Conservation (phyloP, 768 basidiomycete genomes). For the Tephrocybe sp. region DNA sequence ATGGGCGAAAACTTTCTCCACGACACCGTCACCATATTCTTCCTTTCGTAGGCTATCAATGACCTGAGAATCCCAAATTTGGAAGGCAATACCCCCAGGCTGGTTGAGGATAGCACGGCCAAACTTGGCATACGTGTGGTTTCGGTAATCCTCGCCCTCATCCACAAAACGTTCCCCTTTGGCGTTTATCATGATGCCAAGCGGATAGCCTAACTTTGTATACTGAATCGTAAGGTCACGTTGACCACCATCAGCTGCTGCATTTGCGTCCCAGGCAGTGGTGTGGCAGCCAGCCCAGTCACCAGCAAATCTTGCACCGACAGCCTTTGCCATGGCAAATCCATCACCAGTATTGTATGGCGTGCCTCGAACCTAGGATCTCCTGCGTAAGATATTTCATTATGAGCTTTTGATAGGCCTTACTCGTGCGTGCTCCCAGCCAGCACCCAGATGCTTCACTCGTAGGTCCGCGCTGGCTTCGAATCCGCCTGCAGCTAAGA, state of each 20-base stretch:
- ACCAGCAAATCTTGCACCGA: conserved; percentile 59
- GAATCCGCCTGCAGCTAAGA: conserved; percentile 69
- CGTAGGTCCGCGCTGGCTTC: conserved; percentile 58
- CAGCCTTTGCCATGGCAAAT: conserved; percentile 46
- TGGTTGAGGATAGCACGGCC: conserved; percentile 60
- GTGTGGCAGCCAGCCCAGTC: conserved; percentile 74
- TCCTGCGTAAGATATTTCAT: not conserved
- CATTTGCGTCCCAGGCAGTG: conserved; percentile 71
- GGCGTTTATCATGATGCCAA: conserved; percentile 68
- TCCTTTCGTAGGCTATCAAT: conserved; percentile 50
- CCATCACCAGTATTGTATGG: conserved; percentile 73
- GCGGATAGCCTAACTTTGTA: conserved; percentile 73
- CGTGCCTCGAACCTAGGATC: conserved; percentile 62
- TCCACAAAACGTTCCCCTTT: conserved; percentile 64
- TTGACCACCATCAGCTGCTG: conserved; percentile 48
- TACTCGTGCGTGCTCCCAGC: conserved; percentile 53
- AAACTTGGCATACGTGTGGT: conserved; percentile 73
- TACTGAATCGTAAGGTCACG: conserved; percentile 65
- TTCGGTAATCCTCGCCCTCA: conserved; percentile 72
- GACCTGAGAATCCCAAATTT: conserved; percentile 59
- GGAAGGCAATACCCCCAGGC: conserved; percentile 61
- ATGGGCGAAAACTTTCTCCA: conserved; percentile 51
- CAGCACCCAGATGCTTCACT: conserved; percentile 52
- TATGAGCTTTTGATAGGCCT: conserved; percentile 30
- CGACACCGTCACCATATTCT: conserved; percentile 65